phyloP scores from a whole-genome alignment of 1,284 basidiomycete species.

The Pyrrhoderma noxium region DNA sequence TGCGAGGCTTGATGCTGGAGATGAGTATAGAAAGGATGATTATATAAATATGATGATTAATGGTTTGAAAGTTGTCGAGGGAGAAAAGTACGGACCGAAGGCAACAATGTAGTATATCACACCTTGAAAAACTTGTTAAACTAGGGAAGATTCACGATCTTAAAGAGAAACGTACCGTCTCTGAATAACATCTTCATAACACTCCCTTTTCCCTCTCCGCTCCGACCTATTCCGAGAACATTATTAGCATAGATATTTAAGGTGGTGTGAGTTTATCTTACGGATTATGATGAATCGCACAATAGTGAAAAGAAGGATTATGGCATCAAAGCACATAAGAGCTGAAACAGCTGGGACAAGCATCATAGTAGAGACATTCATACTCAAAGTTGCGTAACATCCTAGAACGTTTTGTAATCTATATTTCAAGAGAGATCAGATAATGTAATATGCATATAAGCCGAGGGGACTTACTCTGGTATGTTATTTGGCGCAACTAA shows the following conservation, averaged over 20 bases:
- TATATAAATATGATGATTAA: too few relatives aligned
- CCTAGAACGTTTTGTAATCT: slow-evolving; percentile 1
- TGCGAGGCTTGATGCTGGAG: slow-evolving; percentile 12
- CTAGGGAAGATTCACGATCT: background rate
- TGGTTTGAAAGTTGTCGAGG: too few relatives aligned
- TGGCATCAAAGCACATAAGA: slow-evolving; percentile 11
- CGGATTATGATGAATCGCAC: slow-evolving; percentile 2
- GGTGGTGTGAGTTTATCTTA: background rate
- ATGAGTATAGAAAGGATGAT: too few relatives aligned
- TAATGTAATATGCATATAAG: background rate
- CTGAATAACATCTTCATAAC: slow-evolving; percentile 9
- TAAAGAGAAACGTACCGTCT: slow-evolving; percentile 2
- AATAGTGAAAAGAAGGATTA: slow-evolving; percentile 6
- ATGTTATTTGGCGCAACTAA: too few relatives aligned
- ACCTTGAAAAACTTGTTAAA: background rate
- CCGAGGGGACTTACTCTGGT: too few relatives aligned
- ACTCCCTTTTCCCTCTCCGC: slow-evolving; percentile 7
- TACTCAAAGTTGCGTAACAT: background rate
- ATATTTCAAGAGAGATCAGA: background rate
- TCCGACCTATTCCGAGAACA: background rate
- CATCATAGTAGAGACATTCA: background rate
- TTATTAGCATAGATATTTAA: background rate
- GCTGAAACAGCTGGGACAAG: slow-evolving; percentile 11
- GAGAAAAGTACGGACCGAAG: slow-evolving; percentile 3
- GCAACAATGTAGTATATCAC: slow-evolving; percentile 9